Evolutionary conservation across 2,329 filamentous ascomycete genomes (phyloP), one percentile per base, ranked within the genome.

Genomic region (Penicillium decumbens): DNA sequence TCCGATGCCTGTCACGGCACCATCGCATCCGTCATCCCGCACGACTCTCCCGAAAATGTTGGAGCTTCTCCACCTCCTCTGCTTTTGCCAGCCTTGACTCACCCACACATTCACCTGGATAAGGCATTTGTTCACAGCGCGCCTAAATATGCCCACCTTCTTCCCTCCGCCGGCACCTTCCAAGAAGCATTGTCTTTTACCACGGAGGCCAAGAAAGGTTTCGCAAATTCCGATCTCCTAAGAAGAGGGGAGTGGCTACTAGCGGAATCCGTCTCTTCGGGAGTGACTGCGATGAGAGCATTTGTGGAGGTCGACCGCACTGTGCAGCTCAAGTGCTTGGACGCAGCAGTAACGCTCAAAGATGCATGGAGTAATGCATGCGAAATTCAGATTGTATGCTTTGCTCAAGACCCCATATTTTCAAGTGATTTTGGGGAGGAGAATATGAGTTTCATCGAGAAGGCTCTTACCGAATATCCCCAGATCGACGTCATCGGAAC

Each of bases 81-180:
- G 25, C 63, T 69, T 4, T 65, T 81, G 43, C 81, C 82, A 3
- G 75, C 78, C 7, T 75, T 89, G 3, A 87, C 84, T 56, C 86
- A 89, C 61, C 84, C 85, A 6, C 85, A 89, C 57, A 80, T 89
- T 43, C 86, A 89, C 61, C 74, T 89, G 25, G 86, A 89, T 53
- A 75, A 74, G 57, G 66, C 69, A 25, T 73, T 69, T 53, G 57
- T 75, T 10, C 65, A 72, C 51, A 69, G 62, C 49, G 48, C 56
- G n/a, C 53, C 60, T 7, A 49, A 65, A 49, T 87, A 83, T 66
- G 70, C 75, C 1, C 77, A 85, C 57, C 72, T 87, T 12, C 75
- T 80, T 33, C 81, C 85, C 13, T 63, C 75, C 2, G 56, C 55
- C 1, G 85, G 86, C 37, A 77, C 80, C 29, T 88, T 89, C 65